Conservation (phyloP, 179 eudicot genomes). For the Silene coronaria region DNA sequence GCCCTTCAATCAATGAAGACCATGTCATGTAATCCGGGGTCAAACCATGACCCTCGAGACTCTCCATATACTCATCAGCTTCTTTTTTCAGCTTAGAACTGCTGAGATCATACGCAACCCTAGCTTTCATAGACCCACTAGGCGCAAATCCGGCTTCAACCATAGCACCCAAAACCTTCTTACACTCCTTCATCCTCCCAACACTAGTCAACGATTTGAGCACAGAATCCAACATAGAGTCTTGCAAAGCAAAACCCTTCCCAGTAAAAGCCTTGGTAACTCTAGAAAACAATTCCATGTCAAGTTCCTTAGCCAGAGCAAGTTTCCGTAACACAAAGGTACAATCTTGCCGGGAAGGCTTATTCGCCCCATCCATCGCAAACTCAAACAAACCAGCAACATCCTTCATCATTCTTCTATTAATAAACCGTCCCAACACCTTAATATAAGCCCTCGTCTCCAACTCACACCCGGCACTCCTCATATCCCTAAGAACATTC, state of each 20-base stretch:
- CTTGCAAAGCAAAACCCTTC: constrained; percentile 41
- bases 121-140: constrained; percentile 32
- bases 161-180: constrained; percentile 58
- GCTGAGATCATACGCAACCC: constrained; percentile 58
- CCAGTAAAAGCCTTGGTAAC: constrained; percentile 44
- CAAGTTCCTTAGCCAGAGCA: constrained; percentile 47
- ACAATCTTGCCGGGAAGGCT: constrained; percentile 58
- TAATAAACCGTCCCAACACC: constrained; percentile 37
- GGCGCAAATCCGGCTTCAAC: constrained; percentile 49
- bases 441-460: constrained; percentile 39
- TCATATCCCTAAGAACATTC: constrained; percentile 60
- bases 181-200: constrained; percentile 58
- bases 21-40: constrained; percentile 35
- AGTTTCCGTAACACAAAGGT: constrained; percentile 58
- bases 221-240: constrained; percentile 44
- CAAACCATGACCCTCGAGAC: constrained; percentile 28
- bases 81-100: constrained; percentile 38
- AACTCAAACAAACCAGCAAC: constrained; percentile 62
- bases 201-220: constrained; percentile 69
- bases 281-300: constrained; percentile 50
- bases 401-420: constrained; percentile 50
- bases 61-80: constrained; percentile 47
- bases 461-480: constrained; percentile 44
- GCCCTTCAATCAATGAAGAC: constrained; percentile 62
- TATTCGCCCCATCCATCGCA: constrained; percentile 42